Evolutionary conservation across 2,329 filamentous ascomycete genomes (phyloP).

Genomic region (Penicillium hordei): DNA sequence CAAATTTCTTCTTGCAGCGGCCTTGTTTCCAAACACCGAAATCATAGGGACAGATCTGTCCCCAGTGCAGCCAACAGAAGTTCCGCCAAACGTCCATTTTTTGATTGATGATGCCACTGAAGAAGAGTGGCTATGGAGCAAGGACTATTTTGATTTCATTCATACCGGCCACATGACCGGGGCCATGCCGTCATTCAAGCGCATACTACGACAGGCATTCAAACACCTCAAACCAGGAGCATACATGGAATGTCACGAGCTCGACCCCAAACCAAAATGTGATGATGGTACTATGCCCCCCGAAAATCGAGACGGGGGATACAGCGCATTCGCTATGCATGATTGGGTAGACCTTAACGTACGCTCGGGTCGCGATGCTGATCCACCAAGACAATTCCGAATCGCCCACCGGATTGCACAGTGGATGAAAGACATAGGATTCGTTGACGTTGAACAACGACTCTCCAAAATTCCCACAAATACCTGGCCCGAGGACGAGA

Average conservation of each 20-base stretch:
- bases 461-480: conserved; percentile 55
- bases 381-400: conserved; percentile 49
- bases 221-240: conserved; percentile 58
- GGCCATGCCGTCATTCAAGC: conserved; percentile 57
- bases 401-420: conserved; percentile 55
- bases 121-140: conserved; percentile 58
- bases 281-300: conserved; percentile 56
- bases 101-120: conserved; percentile 68
- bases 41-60: conserved; percentile 67
- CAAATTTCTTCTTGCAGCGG: conserved; percentile 28
- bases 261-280: conserved; percentile 49
- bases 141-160: conserved; percentile 57
- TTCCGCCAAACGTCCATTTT: conserved; percentile 73
- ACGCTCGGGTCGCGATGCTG: conserved; percentile 46
- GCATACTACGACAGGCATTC: conserved; percentile 54
- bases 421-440: conserved; percentile 58
- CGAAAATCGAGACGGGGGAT: conserved; percentile 40
- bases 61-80: conserved; percentile 63
- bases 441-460: conserved; percentile 56
- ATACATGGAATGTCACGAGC: conserved; percentile 49
- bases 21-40: conserved; percentile 55
- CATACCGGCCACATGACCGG: conserved; percentile 61
- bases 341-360: conserved; percentile 50
- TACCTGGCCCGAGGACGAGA: conserved; percentile 51
- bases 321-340: conserved; percentile 42